phyloP scores from a whole-genome alignment of 306 rosid species.

The Prinsepia uniflora region DNA sequence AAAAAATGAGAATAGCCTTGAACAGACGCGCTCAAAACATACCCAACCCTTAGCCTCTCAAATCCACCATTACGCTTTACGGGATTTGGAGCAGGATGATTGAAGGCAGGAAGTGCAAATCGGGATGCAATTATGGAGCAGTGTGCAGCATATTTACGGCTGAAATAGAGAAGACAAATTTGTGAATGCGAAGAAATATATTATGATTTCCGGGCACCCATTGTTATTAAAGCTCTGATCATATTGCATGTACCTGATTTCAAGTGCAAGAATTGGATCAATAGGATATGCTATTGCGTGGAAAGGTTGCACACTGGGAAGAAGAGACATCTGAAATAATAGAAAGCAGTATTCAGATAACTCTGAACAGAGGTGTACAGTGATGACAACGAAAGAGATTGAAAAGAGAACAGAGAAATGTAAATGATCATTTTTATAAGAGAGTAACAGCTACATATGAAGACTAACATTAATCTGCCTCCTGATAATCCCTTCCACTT shows the following conservation, averaged over 20 bases:
- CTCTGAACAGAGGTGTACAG: neutral
- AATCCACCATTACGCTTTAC: conserved; percentile 62
- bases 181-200: neutral
- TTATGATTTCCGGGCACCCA: neutral
- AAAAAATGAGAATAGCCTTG: neutral
- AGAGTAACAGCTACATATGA: conserved; percentile 1
- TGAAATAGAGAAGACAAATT: conserved; percentile 27
- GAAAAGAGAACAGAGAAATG: neutral
- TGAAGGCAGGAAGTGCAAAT: conserved; percentile 69
- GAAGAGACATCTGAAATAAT: conserved; percentile 78
- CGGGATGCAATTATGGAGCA: conserved; percentile 89
- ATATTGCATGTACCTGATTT: conserved; percentile 54
- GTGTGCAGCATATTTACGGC: conserved; percentile 91
- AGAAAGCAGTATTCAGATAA: neutral
- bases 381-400: neutral
- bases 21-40: conserved; percentile 23
- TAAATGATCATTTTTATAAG: neutral
- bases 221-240: neutral
- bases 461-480: conserved; percentile 85
- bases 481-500: conserved; percentile 89
- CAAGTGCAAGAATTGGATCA: conserved; percentile 89
- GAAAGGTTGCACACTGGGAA: conserved; percentile 99
- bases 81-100: conserved; percentile 63
- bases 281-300: conserved; percentile 99
- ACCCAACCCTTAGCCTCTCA: conserved; percentile 84